Evolutionary conservation across 2,329 filamentous ascomycete genomes (phyloP).

Genomic region (Arthrobotrys musiformis): DNA sequence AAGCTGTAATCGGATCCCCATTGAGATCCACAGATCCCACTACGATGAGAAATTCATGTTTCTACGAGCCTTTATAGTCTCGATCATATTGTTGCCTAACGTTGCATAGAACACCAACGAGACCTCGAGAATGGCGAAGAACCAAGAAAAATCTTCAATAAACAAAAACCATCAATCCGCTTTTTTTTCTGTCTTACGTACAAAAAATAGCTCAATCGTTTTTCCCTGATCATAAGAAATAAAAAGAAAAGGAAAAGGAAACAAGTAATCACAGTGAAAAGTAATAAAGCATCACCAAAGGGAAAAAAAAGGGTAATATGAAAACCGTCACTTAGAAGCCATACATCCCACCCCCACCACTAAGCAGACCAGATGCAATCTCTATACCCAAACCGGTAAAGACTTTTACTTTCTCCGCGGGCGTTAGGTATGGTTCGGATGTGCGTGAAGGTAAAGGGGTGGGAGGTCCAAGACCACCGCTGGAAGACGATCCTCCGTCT

Average conservation of each 20-base stretch:
- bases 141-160: background rate
- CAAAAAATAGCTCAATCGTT: background rate
- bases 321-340: background rate
- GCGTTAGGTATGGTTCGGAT: background rate
- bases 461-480: background rate
- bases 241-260: background rate
- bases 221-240: background rate
- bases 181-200: slow-evolving; percentile 18
- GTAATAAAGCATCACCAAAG: background rate
- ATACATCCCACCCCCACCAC: slow-evolving; percentile 12
- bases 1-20: too few species aligned
- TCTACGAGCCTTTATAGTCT: too few species aligned
- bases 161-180: background rate
- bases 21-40: too few species aligned
- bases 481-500: background rate
- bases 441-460: background rate
- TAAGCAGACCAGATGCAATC: background rate
- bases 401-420: background rate
- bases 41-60: too few species aligned
- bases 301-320: background rate
- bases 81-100: too few species aligned
- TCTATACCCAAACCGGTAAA: background rate
- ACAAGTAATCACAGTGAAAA: background rate
- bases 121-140: background rate
- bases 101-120: too few species aligned